Evolutionary conservation across 2,329 filamentous ascomycete genomes (phyloP), one percentile per base, ranked within the genome.

Genomic region (Scytalidium sp.): DNA sequence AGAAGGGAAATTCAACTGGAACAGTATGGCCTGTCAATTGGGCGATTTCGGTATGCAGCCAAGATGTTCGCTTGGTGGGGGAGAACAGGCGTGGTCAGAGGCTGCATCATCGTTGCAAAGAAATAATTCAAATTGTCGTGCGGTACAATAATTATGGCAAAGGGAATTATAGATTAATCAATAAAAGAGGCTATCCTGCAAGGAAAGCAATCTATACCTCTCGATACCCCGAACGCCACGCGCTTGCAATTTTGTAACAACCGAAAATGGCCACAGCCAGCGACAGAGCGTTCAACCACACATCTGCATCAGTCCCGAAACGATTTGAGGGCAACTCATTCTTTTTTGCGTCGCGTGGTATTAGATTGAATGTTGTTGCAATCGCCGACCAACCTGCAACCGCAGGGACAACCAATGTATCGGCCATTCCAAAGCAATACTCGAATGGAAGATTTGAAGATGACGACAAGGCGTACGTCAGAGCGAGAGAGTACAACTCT

Each of bases 41-140:
- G 70, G 1, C 63, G 62, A 32, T 69, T 68, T 32, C 53, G 57
- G 21, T 61, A 56, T 1, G 69, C 69, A 3, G 63, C 54, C 36
- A 52, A 46, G 42, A 56, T 71, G 19, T 75, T 74, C 54, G 51
- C 46, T n/a, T 73, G 70, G 70, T 75, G 71, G 71, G 70, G 61
- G 3, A 59, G 53, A 41, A 65, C 59, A 46, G 67, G 65, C 3
- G 50, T 70, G 29, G 61, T 75, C 2, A 64, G 63, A 49, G 70
- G 71, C 13, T 55, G 68, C 50, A 63, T 74, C 50, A 63, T 72
- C 32, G 64, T 73, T 43, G 72, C 72, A 6, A 67, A 55, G 40
- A 52, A 39, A 50, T 52, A 50, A n/a, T 36, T 15, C 32, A 5
- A 8, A 36, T 3, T 47, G n/a, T 20, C 32, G 27, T 19, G 32